These are phyloP conservation scores for Pyracantha coccinea DNA, from an alignment of 331 rosid genomes.

Conservation along the genomic window DNA sequence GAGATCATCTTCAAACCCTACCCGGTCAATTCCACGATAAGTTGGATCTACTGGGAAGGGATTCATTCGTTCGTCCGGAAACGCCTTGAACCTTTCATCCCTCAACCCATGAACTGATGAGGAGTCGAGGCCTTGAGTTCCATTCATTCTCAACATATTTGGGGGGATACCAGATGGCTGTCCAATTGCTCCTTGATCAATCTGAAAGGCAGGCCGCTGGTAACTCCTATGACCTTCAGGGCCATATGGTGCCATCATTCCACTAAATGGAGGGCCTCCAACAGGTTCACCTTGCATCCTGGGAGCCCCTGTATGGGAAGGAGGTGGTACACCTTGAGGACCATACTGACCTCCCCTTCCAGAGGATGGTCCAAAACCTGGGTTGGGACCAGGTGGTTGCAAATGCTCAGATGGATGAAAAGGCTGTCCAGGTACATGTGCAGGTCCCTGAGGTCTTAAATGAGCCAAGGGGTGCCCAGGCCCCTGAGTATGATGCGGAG, in stretches of 20 bases:
- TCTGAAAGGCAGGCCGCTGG: slow-evolving; percentile 21
- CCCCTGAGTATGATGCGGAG: slow-evolving; percentile 37
- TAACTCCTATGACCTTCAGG: slow-evolving; percentile 35
- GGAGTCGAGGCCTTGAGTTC: slow-evolving; percentile 30
- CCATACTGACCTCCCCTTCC: slow-evolving; percentile 27
- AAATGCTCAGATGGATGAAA: slow-evolving; percentile 29
- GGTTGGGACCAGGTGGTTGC: slow-evolving; percentile 31
- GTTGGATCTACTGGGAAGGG: slow-evolving; percentile 25
- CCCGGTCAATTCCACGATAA: slow-evolving; percentile 28
- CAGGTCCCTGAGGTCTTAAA: slow-evolving; percentile 42
- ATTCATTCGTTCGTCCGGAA: slow-evolving; percentile 33
- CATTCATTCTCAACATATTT: slow-evolving; percentile 28
- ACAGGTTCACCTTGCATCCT: background rate
- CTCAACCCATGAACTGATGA: slow-evolving; percentile 30
- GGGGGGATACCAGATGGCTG: slow-evolving; percentile 22
- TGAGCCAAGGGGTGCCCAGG: slow-evolving; percentile 31
- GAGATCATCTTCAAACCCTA: slow-evolving; percentile 63
- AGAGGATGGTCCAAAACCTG: slow-evolving; percentile 24
- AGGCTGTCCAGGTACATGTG: slow-evolving; percentile 37
- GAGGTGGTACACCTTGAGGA: background rate
- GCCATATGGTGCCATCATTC: slow-evolving; percentile 41
- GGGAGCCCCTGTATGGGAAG: background rate
- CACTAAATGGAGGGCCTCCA: slow-evolving; percentile 46
- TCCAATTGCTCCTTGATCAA: slow-evolving; percentile 18
- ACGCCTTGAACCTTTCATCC: slow-evolving; percentile 61